Base-by-base conservation (phyloP, 2,329 filamentous ascomycete species). In the Colletotrichum cereale region DNA sequence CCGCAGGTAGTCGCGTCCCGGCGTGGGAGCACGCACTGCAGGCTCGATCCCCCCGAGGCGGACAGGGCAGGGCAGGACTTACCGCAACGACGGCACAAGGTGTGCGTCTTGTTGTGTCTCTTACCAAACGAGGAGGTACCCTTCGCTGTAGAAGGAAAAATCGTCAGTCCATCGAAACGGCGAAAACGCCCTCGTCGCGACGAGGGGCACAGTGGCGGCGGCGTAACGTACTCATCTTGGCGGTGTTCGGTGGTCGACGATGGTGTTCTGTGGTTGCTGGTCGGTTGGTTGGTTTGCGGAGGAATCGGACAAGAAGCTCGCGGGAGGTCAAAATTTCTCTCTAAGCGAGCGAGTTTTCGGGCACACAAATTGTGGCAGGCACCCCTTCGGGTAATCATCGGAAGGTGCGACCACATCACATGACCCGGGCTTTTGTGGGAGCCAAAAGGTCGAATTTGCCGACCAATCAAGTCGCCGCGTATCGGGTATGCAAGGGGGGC, bases 11-110 rank as follows among this genome's bases (percentile, higher is more conserved):
- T 67, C 57, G 57, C 29, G 36, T 50, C 61, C 42, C 48, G 3
- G 26, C 24, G 26, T 16, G 26, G 36, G 31, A 52, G n/a, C 44
- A 24, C 21, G 8, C 44, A 24, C 21, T 3, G 44, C 7, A 24
- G 24, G 52, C 34, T 52, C 31, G 44, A 40, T 29, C 7, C 14
- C 29, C 52, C 55, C 40, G 53, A 38, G 38, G n/a, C n/a, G n/a
- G 74, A 16, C 38, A 0, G 16, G n/a, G 21, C n/a, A n/a, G 2
- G 74, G 48, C 61, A 75, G 76, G 80, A 94, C 93, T 90, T 87
- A 96, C 94, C 95, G 91, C 95, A 98, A 88, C 95, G 95, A 91
- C 95, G 93, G 93, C 95, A 98, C 86, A 98, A 89, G 85, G 92
- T 95, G 92, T 98, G 95, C 89, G 95, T 94, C 92, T 97, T 97